These are phyloP conservation scores for Gillenia trifoliata DNA, from an alignment of 306 rosid genomes.

Conservation along the genomic window DNA sequence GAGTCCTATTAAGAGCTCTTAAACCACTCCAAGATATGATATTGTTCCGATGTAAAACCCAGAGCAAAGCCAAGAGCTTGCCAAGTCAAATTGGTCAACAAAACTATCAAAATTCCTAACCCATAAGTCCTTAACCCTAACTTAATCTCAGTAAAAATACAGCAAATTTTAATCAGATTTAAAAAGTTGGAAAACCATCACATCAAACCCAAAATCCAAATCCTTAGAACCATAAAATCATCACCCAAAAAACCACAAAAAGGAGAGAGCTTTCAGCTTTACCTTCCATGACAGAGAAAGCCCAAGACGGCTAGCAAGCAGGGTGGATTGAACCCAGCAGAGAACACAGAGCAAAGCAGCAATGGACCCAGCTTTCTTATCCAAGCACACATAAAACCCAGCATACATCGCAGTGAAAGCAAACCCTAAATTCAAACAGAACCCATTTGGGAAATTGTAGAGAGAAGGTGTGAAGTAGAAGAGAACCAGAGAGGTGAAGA, in stretches of 20 bases:
- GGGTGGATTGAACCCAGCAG: slow-evolving; percentile 59
- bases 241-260: not conserved
- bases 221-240: not conserved
- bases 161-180: not conserved
- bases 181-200: not conserved
- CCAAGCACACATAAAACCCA: slow-evolving; percentile 49
- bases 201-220: not conserved
- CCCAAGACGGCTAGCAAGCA: slow-evolving; percentile 47
- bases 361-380: slow-evolving; percentile 63
- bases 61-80: not conserved
- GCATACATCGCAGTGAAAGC: slow-evolving; percentile 43
- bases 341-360: slow-evolving; percentile 57
- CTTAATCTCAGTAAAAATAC: not conserved
- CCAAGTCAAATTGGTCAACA: not conserved
- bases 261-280: not conserved
- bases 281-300: slow-evolving; percentile 72
- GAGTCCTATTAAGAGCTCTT: too few species aligned
- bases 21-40: too few species aligned
- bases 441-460: slow-evolving; percentile 28
- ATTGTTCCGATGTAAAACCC: not conserved
- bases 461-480: slow-evolving; percentile 65
- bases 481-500: slow-evolving; percentile 49
- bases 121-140: not conserved
- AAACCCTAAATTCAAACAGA: slow-evolving; percentile 56
- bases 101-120: not conserved